These are phyloP conservation scores for Mortierella antarctica DNA, from an alignment of 192 early-diverging fungal species.

Conservation along the genomic window DNA sequence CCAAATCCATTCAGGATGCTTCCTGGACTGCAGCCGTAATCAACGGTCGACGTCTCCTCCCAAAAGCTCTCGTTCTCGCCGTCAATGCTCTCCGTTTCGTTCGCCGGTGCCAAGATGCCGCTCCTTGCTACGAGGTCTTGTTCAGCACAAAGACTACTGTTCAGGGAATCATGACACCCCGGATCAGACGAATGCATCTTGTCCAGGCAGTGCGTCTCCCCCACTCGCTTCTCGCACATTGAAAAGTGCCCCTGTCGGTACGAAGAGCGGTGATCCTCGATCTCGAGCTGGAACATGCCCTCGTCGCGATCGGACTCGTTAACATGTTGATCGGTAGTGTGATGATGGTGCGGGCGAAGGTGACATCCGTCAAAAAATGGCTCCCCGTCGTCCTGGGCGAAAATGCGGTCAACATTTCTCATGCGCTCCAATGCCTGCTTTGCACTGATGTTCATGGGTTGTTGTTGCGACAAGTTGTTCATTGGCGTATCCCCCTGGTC, in stretches of 20 bases:
- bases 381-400: constrained; percentile 11
- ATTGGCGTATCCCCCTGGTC: too few species aligned
- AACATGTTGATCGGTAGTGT: neutral
- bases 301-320: constrained; percentile 46
- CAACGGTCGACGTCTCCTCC: constrained; percentile 42
- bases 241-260: constrained; percentile 1
- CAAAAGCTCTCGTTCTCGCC: constrained; percentile 51
- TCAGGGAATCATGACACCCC: constrained; percentile 9
- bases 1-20: constrained; percentile 38
- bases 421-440: constrained; percentile 1
- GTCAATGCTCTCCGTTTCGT: constrained; percentile 24
- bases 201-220: constrained; percentile 9
- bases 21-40: constrained; percentile 40
- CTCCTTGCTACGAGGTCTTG: neutral
- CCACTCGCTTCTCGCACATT: neutral
- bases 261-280: constrained; percentile 24
- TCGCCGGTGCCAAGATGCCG: constrained; percentile 1
- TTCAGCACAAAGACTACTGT: neutral
- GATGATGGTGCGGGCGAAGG: too few species aligned
- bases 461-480: neutral
- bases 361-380: neutral
- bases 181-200: neutral
- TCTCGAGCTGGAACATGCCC: constrained; percentile 45
- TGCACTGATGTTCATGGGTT: neutral
- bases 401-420: neutral